Evolutionary conservation across 1,139 yeast genomes (phyloP).

Genomic region (Candida glucosophila): DNA sequence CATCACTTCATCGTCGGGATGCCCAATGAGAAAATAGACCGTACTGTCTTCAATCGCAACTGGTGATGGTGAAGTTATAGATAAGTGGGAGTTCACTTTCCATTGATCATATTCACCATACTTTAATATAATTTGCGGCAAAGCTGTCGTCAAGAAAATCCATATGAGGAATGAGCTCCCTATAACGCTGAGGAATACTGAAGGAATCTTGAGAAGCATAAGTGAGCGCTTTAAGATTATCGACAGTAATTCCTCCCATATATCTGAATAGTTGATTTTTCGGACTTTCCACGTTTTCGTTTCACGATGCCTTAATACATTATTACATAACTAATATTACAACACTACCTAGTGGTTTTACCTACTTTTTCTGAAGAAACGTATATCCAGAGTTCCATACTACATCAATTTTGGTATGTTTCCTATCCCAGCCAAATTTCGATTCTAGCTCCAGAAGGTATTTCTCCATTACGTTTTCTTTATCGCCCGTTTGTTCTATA

Average conservation of each 20-base stretch:
- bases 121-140: conserved; percentile 30
- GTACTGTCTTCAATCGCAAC: conserved; percentile 26
- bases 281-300: too few species aligned
- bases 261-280: too few species aligned
- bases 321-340: too few species aligned
- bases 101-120: too few species aligned
- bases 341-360: neutral
- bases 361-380: conserved; percentile 18
- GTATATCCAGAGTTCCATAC: conserved; percentile 37
- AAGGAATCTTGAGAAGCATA: too few species aligned
- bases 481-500: conserved; percentile 19
- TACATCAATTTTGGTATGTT: conserved; percentile 21
- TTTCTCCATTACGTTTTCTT: conserved; percentile 12
- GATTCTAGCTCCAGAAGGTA: conserved; percentile 17
- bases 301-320: too few species aligned
- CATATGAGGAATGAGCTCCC: conserved; percentile 27
- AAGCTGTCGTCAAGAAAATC: conserved; percentile 30
- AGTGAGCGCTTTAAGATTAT: too few species aligned
- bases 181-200: too few species aligned
- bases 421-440: conserved; percentile 23
- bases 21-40: conserved; percentile 66
- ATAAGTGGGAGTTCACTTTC: conserved; percentile 14
- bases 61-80: conserved; percentile 28
- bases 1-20: conserved; percentile 99
- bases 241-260: too few species aligned